Evolutionary conservation across 441 rosid species (phyloP), one percentile per base, ranked within the genome.

Genomic region (Erysimum pusillum): DNA sequence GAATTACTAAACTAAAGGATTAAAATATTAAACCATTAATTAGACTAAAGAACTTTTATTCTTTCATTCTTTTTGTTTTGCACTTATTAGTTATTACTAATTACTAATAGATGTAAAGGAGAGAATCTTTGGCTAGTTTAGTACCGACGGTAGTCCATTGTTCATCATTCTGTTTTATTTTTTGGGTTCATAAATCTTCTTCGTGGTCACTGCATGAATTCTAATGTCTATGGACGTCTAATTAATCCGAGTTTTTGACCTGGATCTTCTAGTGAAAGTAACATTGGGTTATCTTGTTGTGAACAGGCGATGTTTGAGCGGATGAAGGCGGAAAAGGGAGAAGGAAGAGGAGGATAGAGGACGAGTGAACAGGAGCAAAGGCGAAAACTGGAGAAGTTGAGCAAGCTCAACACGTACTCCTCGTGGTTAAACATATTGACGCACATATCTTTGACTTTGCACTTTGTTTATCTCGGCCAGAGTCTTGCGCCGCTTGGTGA

Each of bases 311-410:
- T 94, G 98, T 83, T 87, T 59, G 94, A 92, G 85, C 75, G 85
- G 77, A 79, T 87, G 83, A 94, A 85, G 81, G 64, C 85, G 57
- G 95, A 89, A 44, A 94, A 88, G 73, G 94, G 92, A 64, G 97
- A 90, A 77, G 91, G 92, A 34, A 80, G 89, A 78, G 93, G 93
- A 63, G 69, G 49, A 41, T 82, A 76, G 61, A 44, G 11, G 59
- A 57, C 61, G 54, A 82, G 73, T 62, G 81, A 85, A 74, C 79
- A 75, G 45, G 87, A 49, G 6, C 62, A 67, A 11, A 83, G 77
- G 35, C 20, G 64, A 11, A 84, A 71, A 63, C 58, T 82, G 15
- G 65, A 8, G 7, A 82, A 62, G 69, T 65, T 86, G 34, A 90
- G 84, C 88, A 87, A 68, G 81, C 85, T 91, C 22, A 94, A 92